These are phyloP conservation scores for Astraeus odoratus DNA, from an alignment of 768 basidiomycete genomes.

Conservation along the genomic window DNA sequence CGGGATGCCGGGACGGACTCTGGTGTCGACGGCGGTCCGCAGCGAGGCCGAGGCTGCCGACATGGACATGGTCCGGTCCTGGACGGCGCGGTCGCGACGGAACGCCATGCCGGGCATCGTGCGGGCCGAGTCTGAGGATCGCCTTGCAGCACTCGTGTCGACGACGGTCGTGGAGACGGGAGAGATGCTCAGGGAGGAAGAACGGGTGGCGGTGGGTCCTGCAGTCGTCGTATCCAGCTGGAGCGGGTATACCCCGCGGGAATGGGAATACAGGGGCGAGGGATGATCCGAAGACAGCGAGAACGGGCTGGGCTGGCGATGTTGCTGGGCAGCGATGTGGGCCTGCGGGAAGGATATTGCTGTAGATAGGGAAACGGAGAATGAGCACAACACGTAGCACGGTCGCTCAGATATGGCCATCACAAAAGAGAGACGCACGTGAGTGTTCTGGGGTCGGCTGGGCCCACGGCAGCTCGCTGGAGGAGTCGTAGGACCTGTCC, in stretches of 20 bases:
- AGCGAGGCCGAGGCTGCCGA: constrained; percentile 51
- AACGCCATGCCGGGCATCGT: constrained; percentile 47
- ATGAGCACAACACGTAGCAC: constrained; percentile 23
- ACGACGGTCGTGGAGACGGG: constrained; percentile 36
- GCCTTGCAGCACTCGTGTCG: constrained; percentile 33
- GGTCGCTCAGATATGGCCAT: constrained; percentile 22
- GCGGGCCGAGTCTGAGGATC: constrained; percentile 66
- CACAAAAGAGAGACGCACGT: constrained; percentile 31
- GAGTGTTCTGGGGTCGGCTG: constrained; percentile 28
- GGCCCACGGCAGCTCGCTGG: constrained; percentile 57
- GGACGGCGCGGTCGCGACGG: constrained; percentile 52
- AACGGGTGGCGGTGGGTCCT: constrained; percentile 34
- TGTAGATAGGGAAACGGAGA: constrained; percentile 13
- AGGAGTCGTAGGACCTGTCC: constrained; percentile 37
- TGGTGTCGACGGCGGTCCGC: constrained; percentile 40
- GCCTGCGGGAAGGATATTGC: constrained; percentile 21
- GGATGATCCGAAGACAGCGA: constrained; percentile 34
- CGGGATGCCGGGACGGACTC: constrained; percentile 25
- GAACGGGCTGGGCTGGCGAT: constrained; percentile 31
- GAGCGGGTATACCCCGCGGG: constrained; percentile 43
- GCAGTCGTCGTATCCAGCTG: constrained; percentile 41
- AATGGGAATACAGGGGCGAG: constrained; percentile 21
- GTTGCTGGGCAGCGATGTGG: constrained; percentile 18
- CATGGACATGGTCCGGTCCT: constrained; percentile 75
- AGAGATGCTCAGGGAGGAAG: constrained; percentile 37